Conservation (phyloP, 306 rosid species). For the Cucurbita argyrosperma region DNA sequence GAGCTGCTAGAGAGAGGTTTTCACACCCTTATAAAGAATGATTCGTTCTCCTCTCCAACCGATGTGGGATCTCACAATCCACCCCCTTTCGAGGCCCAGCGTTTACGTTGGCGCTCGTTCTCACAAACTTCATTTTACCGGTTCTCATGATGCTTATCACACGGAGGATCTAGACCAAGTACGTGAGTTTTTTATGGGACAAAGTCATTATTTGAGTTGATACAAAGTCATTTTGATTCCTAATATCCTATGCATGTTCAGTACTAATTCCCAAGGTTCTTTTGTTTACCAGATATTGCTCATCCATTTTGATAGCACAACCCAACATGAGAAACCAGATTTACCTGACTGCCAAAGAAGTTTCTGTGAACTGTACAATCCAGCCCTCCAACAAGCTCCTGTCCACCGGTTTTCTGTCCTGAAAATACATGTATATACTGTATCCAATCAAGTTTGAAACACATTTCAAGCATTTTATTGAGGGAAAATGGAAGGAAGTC, state of each 20-base stretch:
- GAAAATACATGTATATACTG: slow-evolving; percentile 19
- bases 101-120: too few species aligned
- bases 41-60: too few species aligned
- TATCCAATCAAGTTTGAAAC: not conserved
- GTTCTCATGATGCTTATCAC: not conserved
- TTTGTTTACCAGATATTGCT: not conserved
- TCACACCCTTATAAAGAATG: too few species aligned
- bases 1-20: too few species aligned
- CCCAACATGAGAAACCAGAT: not conserved
- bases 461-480: not conserved
- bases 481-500: slow-evolving; percentile 1
- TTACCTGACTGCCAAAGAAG: slow-evolving; percentile 96
- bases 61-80: too few species aligned
- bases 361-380: slow-evolving; percentile 90
- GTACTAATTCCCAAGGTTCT: not conserved
- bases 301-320: not conserved
- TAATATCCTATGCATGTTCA: not conserved
- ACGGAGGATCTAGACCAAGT: not conserved
- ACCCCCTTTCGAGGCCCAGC: too few species aligned
- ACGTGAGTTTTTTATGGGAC: not conserved
- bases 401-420: slow-evolving; percentile 94
- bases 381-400: slow-evolving; percentile 78
- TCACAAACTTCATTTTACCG: too few species aligned
- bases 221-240: not conserved
- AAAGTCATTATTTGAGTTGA: not conserved